phyloP scores from a whole-genome alignment of 2,329 filamentous ascomycete species.

The Rhytidhysteron rufulum region DNA sequence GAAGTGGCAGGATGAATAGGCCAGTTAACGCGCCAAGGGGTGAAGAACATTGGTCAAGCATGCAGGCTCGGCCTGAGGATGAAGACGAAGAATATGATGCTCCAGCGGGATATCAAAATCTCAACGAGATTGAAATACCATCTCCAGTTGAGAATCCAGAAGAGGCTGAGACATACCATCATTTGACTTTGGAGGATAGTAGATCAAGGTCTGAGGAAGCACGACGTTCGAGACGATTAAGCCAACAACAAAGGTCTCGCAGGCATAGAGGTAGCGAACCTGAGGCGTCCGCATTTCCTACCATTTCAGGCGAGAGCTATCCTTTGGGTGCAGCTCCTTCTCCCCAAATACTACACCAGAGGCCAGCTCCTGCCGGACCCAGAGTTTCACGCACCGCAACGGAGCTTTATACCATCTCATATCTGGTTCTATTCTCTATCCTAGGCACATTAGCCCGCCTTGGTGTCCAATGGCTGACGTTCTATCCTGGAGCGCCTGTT shows the following conservation, averaged over 20 bases:
- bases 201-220: constrained; percentile 3
- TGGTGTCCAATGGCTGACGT: constrained; percentile 73
- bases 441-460: constrained; percentile 79
- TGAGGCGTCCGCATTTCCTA: constrained; percentile 1
- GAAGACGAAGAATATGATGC: constrained; percentile 13
- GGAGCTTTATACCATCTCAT: constrained; percentile 64
- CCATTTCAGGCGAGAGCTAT: not conserved
- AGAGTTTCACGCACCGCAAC: constrained; percentile 30
- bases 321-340: constrained; percentile 2
- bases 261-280: constrained; percentile 1
- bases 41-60: too few species aligned
- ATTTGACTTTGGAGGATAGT: constrained; percentile 40
- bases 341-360: constrained; percentile 10
- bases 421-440: constrained; percentile 81
- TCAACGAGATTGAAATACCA: constrained; percentile 30
- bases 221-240: constrained; percentile 4
- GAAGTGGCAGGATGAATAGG: too few species aligned
- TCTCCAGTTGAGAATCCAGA: constrained; percentile 45
- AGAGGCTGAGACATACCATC: constrained; percentile 33
- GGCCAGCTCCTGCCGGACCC: constrained; percentile 9
- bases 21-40: too few species aligned
- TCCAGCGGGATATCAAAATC: constrained; percentile 19
- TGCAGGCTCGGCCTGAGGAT: too few species aligned
- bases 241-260: constrained; percentile 7
- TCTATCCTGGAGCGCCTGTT: constrained; percentile 73